Conservation (phyloP, 208 protist genomes). For the Leishmania tarentolae region DNA sequence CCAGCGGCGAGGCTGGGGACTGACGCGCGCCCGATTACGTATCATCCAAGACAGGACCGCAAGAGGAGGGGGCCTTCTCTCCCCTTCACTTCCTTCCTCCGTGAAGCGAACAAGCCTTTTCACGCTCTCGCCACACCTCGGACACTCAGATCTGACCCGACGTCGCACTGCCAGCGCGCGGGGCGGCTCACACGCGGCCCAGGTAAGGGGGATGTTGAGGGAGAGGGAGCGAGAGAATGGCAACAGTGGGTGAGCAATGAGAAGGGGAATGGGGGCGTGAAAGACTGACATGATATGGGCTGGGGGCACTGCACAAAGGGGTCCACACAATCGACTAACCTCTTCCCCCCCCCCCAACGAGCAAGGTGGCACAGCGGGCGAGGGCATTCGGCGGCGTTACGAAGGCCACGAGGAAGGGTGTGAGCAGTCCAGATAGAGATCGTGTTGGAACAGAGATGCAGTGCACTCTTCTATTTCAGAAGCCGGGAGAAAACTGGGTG, state of each 20-base stretch:
- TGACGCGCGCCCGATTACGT: neutral
- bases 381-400: neutral
- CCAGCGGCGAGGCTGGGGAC: neutral
- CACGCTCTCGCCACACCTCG: neutral
- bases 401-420: neutral
- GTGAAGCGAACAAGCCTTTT: neutral
- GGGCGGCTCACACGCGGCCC: neutral
- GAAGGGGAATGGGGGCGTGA: neutral
- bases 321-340: neutral
- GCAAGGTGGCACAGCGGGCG: neutral
- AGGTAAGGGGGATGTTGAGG: neutral
- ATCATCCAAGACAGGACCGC: neutral
- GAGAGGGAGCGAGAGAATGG: neutral
- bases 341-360: neutral
- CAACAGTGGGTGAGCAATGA: neutral
- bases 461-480: neutral
- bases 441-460: neutral
- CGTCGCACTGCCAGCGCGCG: neutral
- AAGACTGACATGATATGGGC: neutral
- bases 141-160: neutral
- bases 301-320: neutral
- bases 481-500: neutral
- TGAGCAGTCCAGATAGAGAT: neutral
- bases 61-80: neutral
- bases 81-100: neutral